Evolutionary conservation across 2,329 filamentous ascomycete species (phyloP).

Genomic region (Aspergillus quadricinctus): DNA sequence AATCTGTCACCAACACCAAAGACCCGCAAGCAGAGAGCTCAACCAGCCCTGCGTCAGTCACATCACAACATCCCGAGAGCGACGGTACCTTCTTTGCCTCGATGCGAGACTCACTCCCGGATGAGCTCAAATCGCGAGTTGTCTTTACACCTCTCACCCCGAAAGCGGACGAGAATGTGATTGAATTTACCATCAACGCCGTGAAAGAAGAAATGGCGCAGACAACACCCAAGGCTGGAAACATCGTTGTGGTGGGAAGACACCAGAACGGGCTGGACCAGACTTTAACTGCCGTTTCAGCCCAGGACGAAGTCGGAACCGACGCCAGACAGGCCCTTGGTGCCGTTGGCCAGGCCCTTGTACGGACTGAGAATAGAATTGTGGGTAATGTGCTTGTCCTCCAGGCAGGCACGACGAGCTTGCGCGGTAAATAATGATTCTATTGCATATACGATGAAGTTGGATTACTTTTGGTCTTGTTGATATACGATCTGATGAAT

Average conservation of each 20-base stretch:
- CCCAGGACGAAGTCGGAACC: conserved; percentile 35
- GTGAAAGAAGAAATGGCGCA: conserved; percentile 59
- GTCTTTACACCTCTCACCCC: conserved; percentile 46
- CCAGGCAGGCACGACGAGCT: conserved; percentile 49
- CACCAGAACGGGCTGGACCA: conserved; percentile 20
- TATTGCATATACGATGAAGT: neutral
- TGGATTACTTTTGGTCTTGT: neutral
- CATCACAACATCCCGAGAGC: conserved; percentile 29
- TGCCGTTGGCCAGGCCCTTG: conserved; percentile 35
- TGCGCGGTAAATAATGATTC: neutral
- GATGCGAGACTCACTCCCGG: conserved; percentile 53
- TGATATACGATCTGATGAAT: neutral
- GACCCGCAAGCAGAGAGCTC: neutral
- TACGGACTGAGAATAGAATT: conserved; percentile 55
- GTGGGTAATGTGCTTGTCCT: conserved; percentile 66
- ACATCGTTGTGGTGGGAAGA: conserved; percentile 65
- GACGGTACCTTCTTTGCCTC: conserved; percentile 55
- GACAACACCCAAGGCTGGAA: conserved; percentile 62
- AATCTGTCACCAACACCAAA: conserved; percentile 2
- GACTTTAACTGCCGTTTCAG: conserved; percentile 10
- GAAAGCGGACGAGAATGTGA: conserved; percentile 41
- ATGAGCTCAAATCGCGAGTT: conserved; percentile 50
- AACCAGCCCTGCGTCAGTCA: neutral
- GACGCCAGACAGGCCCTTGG: conserved; percentile 31
- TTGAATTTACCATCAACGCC: conserved; percentile 45